Percentiles rank a stretch among this genome's conserved stretches.
Conservation (phyloP, 768 basidiomycete species). For the Jaapia argillacea region DNA sequence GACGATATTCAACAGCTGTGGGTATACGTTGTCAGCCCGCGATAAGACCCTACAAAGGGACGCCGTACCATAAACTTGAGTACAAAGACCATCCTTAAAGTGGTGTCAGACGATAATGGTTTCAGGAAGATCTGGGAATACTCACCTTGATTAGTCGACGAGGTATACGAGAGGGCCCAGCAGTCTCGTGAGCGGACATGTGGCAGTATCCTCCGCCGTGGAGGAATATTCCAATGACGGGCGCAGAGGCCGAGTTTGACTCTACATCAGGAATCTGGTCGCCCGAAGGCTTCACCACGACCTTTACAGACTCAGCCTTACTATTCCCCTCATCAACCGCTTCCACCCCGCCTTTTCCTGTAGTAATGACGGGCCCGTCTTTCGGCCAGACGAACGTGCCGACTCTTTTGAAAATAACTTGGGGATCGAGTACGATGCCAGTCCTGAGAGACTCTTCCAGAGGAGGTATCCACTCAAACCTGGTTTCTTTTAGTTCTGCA, state of each 20-base stretch:
- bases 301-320: conserved; percentile 2
- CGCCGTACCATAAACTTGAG: conserved; percentile 21
- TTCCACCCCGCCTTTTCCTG: not conserved
- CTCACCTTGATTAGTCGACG: conserved; percentile 32
- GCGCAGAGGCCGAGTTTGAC: conserved; percentile 14
- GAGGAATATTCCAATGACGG: conserved; percentile 36
- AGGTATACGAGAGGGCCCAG: conserved; percentile 38
- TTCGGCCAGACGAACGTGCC: conserved; percentile 42
- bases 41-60: not conserved
- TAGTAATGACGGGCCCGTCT: conserved; percentile 12
- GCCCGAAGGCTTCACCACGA: conserved; percentile 1
- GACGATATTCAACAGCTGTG: conserved; percentile 37
- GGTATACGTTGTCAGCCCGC: not conserved
- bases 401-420: conserved; percentile 30
- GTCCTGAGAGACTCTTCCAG: conserved; percentile 28
- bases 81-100: conserved; percentile 19
- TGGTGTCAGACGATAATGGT: not conserved
- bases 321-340: not conserved
- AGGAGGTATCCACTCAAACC: conserved; percentile 39
- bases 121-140: not conserved
- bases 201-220: conserved; percentile 50
- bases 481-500: conserved; percentile 29
- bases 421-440: conserved; percentile 30
- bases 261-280: conserved; percentile 16
- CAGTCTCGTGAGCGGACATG: conserved; percentile 43